Percentiles rank a stretch among this genome's conserved stretches.
These are phyloP conservation scores for Candida ovalis DNA, from an alignment of 805 yeast genomes.

Conservation along the genomic window DNA sequence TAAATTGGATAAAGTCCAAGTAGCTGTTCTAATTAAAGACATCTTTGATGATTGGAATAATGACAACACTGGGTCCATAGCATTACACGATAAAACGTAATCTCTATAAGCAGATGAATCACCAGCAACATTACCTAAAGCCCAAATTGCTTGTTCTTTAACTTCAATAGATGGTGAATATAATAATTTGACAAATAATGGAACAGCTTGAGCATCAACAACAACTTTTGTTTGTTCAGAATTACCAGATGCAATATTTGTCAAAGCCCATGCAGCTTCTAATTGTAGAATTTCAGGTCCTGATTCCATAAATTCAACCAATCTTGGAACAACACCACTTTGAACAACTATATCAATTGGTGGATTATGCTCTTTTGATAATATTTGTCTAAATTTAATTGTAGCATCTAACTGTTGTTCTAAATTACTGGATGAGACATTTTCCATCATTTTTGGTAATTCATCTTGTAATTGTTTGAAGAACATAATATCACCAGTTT, in stretches of 20 bases:
- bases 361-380: conserved; percentile 92
- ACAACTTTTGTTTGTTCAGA: conserved; percentile 87
- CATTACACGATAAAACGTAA: conserved; percentile 77
- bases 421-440: conserved; percentile 69
- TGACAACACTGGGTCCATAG: conserved; percentile 82
- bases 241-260: conserved; percentile 94
- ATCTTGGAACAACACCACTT: conserved; percentile 88
- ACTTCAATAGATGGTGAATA: conserved; percentile 83
- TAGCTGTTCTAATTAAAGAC: conserved; percentile 91
- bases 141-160: conserved; percentile 99
- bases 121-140: conserved; percentile 98
- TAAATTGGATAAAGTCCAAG: conserved; percentile 95
- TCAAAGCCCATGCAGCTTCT: conserved; percentile 99
- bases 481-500: conserved; percentile 32
- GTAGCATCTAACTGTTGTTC: conserved; percentile 86
- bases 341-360: conserved; percentile 93
- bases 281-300: conserved; percentile 87
- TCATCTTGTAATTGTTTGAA: conserved; percentile 55
- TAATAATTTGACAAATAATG: conserved; percentile 78
- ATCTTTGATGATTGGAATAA: conserved; percentile 79
- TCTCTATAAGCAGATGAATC: conserved; percentile 91
- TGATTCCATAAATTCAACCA: conserved; percentile 78
- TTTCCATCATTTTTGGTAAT: conserved; percentile 81
- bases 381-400: conserved; percentile 85
- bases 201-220: conserved; percentile 92